Percentiles rank a stretch among this genome's conserved stretches.
These are phyloP conservation scores for Massarina eburnea DNA, from an alignment of 2,329 filamentous ascomycete genomes.

Conservation along the genomic window DNA sequence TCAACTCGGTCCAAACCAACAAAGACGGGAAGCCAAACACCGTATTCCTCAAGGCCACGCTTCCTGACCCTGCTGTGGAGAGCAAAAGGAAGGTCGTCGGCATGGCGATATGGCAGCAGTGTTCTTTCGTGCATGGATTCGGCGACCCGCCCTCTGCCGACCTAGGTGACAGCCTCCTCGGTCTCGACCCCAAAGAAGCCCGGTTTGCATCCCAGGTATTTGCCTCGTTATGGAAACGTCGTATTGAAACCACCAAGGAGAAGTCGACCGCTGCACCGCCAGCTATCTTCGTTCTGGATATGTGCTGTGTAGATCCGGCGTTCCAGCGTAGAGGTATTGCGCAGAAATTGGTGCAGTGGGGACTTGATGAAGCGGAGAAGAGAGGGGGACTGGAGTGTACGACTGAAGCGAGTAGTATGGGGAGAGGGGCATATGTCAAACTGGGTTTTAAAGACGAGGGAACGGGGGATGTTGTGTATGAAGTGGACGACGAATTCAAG, in stretches of 20 bases:
- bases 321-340: conserved; percentile 52
- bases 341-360: conserved; percentile 35
- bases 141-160: conserved; percentile 44
- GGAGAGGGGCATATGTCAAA: conserved; percentile 33
- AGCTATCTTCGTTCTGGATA: conserved; percentile 51
- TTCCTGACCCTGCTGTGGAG: conserved; percentile 39
- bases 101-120: conserved; percentile 58
- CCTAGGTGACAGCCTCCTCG: conserved; percentile 29
- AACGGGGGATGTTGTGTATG: conserved; percentile 27
- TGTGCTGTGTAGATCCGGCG: conserved; percentile 53
- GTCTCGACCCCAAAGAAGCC: conserved; percentile 49
- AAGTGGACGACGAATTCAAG: conserved; percentile 38
- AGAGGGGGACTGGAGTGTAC: conserved; percentile 39
- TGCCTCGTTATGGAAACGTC: conserved; percentile 47
- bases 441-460: conserved; percentile 38
- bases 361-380: conserved; percentile 37
- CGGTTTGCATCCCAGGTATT: conserved; percentile 52
- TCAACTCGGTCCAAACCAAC: conserved; percentile 45
- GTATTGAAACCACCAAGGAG: conserved; percentile 45
- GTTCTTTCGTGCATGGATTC: conserved; percentile 52
- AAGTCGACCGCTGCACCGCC: conserved; percentile 45
- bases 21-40: conserved; percentile 52
- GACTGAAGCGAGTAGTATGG: conserved; percentile 41
- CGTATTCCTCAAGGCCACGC: conserved; percentile 57
- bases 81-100: conserved; percentile 48